Conservation (phyloP, 305 asterid genomes). For the Plantago lanceolata region DNA sequence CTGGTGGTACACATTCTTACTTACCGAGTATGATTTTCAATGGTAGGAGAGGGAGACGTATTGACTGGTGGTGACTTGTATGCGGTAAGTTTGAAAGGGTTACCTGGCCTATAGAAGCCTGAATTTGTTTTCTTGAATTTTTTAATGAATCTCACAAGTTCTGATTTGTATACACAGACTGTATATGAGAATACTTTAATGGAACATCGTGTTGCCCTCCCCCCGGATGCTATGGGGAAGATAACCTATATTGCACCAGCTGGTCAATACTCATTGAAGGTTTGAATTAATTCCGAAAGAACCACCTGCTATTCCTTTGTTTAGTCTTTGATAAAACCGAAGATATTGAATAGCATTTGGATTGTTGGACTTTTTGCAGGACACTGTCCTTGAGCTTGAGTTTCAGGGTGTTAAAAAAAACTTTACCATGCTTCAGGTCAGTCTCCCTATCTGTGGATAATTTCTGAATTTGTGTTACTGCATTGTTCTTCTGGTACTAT, state of each 20-base stretch:
- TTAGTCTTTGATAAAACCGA: not conserved
- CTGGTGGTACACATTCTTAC: too few relatives aligned
- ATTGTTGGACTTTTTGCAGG: conserved; percentile 50
- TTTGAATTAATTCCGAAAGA: conserved; percentile 29
- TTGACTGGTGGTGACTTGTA: conserved; percentile 92
- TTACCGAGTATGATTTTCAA: conserved; percentile 24
- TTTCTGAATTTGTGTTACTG: conserved; percentile 14
- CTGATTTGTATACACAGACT: conserved; percentile 42
- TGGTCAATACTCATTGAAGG: conserved; percentile 92
- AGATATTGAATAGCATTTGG: conserved; percentile 17
- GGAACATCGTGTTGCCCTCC: conserved; percentile 91
- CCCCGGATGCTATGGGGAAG: conserved; percentile 98
- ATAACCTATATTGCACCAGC: conserved; percentile 83
- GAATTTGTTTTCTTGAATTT: conserved; percentile 14
- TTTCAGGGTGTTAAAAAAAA: conserved; percentile 93
- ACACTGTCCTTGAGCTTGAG: conserved; percentile 96
- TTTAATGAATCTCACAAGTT: conserved; percentile 6
- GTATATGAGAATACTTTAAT: conserved; percentile 83
- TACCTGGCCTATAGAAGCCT: conserved; percentile 20
- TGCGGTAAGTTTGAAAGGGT: conserved; percentile 60
- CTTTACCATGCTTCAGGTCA: conserved; percentile 96
- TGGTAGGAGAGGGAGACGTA: conserved; percentile 87
- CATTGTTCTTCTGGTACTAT: conserved; percentile 14
- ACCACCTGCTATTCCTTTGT: conserved; percentile 10
- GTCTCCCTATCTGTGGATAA: conserved; percentile 16